Evolutionary conservation across 768 basidiomycete species (phyloP).

Genomic region (Kwoniella mangroviensis): DNA sequence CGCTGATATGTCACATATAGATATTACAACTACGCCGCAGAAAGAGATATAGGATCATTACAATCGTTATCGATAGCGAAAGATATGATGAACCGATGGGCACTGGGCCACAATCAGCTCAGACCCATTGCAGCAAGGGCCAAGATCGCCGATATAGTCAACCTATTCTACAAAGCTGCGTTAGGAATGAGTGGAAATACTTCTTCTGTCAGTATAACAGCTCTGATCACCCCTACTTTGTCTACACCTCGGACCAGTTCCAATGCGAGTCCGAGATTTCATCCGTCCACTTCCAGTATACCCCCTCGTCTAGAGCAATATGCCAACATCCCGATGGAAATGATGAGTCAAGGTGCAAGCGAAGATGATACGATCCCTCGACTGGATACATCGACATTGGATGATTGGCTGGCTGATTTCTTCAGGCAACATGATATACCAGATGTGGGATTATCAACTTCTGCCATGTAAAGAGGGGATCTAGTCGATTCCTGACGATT

Average conservation of each 20-base stretch:
- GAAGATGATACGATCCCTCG: neutral
- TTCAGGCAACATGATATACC: slow-evolving; percentile 19
- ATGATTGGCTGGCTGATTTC: slow-evolving; percentile 26
- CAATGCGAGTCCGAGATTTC: no score
- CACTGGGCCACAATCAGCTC: slow-evolving; percentile 17
- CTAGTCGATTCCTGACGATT: no score
- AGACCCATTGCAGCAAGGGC: slow-evolving; percentile 19
- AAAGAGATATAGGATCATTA: slow-evolving; percentile 14
- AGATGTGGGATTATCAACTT: slow-evolving; percentile 6
- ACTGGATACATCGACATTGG: slow-evolving; percentile 22
- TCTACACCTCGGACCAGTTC: neutral
- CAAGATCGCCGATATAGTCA: slow-evolving; percentile 26
- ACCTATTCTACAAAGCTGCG: slow-evolving; percentile 23
- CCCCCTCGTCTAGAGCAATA: no score
- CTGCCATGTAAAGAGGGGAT: slow-evolving; percentile 3
- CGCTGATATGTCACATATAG: slow-evolving; percentile 5
- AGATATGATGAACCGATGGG: slow-evolving; percentile 26
- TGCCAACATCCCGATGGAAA: no score
- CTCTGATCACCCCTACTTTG: neutral
- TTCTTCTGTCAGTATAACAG: neutral
- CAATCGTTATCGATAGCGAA: slow-evolving; percentile 13
- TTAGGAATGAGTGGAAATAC: neutral
- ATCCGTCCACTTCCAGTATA: no score
- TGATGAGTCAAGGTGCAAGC: neutral
- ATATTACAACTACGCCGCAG: slow-evolving; percentile 23